A percentile compares a stretch with the other conserved stretches of the same genome.
phyloP scores from a whole-genome alignment of 208 protist genomes.

The Acanthamoeba lenticulata region DNA sequence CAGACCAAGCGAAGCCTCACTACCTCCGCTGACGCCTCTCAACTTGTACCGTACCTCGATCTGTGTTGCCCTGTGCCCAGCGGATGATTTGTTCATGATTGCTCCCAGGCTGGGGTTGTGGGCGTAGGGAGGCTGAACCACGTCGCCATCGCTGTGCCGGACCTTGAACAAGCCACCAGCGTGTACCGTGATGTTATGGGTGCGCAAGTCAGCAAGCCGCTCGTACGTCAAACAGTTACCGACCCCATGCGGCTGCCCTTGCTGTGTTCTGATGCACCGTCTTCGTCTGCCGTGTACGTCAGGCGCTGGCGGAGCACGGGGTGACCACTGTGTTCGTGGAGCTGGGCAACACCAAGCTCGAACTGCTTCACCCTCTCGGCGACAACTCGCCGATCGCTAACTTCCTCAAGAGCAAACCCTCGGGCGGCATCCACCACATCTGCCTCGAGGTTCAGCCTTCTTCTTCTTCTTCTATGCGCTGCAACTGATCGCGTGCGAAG shows the following conservation, averaged over 20 bases:
- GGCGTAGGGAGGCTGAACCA: constrained; percentile 93
- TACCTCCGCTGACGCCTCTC: background rate
- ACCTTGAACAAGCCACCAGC: constrained; percentile 82
- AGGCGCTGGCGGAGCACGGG: constrained; percentile 91
- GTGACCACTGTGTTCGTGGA: constrained; percentile 94
- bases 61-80: too few species aligned
- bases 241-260: too few species aligned
- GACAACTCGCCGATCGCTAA: constrained; percentile 91
- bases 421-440: constrained; percentile 94
- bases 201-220: constrained; percentile 89
- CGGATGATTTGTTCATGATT: background rate
- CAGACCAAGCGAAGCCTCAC: background rate
- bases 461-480: constrained; percentile 57
- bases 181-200: constrained; percentile 90
- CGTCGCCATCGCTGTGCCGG: constrained; percentile 93
- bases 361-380: constrained; percentile 92
- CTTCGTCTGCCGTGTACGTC: background rate
- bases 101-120: background rate
- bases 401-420: constrained; percentile 92
- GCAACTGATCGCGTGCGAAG: too few species aligned
- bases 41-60: background rate
- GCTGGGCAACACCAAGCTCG: constrained; percentile 91
- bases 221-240: too few species aligned
- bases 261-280: too few species aligned
- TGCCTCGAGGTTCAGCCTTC: constrained; percentile 90